phyloP scores from a whole-genome alignment of 768 basidiomycete species.

The Psilocybe sp. region DNA sequence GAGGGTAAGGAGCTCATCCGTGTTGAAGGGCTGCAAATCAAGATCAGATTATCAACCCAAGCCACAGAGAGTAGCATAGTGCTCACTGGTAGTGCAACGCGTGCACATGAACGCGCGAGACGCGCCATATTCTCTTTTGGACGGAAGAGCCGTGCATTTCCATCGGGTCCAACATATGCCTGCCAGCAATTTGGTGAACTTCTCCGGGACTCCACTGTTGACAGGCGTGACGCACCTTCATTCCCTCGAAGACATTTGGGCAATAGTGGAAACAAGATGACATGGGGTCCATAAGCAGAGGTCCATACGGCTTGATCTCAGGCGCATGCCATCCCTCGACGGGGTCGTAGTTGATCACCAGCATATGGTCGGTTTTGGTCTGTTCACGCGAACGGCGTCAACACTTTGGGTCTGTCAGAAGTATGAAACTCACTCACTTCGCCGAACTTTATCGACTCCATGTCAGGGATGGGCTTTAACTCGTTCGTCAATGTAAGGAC shows the following conservation, averaged over 20 bases:
- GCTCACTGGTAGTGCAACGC: constrained; percentile 71
- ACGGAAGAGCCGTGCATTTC: constrained; percentile 74
- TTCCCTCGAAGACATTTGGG: constrained; percentile 82
- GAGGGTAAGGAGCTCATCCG: constrained; percentile 61
- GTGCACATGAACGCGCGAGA: constrained; percentile 62
- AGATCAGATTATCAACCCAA: background rate
- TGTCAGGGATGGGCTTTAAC: too few relatives aligned
- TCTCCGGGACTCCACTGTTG: background rate
- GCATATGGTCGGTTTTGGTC: constrained; percentile 80
- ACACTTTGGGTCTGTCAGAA: too few relatives aligned
- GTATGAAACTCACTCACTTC: too few relatives aligned
- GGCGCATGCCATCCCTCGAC: constrained; percentile 66
- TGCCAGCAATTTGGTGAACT: constrained; percentile 19
- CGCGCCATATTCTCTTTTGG: constrained; percentile 86
- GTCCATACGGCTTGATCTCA: constrained; percentile 73
- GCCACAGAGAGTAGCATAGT: background rate
- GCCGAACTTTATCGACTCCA: too few relatives aligned
- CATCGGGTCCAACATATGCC: constrained; percentile 73
- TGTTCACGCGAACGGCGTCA: constrained; percentile 16
- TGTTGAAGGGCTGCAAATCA: constrained; percentile 60
- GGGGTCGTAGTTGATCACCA: constrained; percentile 61
- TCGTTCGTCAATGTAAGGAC: too few relatives aligned
- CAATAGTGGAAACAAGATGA: constrained; percentile 85
- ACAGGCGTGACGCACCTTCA: constrained; percentile 48
- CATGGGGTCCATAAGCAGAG: constrained; percentile 66